A percentile compares a stretch with the other conserved stretches of the same genome.
phyloP scores from a whole-genome alignment of 371 early-diverging fungal species.

The Syncephalastrum contaminatum region DNA sequence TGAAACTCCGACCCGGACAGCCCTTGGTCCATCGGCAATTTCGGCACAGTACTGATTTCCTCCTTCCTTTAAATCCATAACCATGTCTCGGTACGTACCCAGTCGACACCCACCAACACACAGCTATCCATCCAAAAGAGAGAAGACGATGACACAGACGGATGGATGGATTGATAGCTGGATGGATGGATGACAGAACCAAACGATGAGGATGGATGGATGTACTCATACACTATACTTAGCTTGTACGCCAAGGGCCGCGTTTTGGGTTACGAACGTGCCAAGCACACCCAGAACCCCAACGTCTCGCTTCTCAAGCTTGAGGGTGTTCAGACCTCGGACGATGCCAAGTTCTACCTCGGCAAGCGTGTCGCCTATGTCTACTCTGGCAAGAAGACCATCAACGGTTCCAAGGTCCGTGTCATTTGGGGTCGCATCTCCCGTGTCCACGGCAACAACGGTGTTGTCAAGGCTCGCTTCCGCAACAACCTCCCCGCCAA shows the following conservation, averaged over 20 bases:
- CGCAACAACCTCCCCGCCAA: slow-evolving; percentile 94
- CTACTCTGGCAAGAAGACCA: slow-evolving; percentile 86
- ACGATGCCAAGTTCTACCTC: slow-evolving; percentile 88
- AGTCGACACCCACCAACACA: no score
- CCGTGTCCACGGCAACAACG: slow-evolving; percentile 94
- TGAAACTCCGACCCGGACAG: no score
- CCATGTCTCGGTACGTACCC: no score
- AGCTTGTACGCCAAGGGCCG: slow-evolving; percentile 98
- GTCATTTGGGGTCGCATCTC: slow-evolving; percentile 97
- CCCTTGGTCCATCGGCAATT: no score
- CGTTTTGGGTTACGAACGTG: slow-evolving; percentile 92
- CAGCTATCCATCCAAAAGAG: not conserved
- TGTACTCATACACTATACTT: slow-evolving; percentile 15
- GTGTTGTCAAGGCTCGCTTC: slow-evolving; percentile 97
- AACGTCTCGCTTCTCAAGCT: slow-evolving; percentile 90
- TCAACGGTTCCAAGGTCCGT: slow-evolving; percentile 91
- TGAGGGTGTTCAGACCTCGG: slow-evolving; percentile 88
- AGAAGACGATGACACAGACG: not conserved
- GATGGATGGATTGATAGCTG: slow-evolving; percentile 11
- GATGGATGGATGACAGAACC: slow-evolving; percentile 9
- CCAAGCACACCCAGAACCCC: slow-evolving; percentile 89
- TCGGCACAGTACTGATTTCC: no score
- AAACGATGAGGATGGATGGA: slow-evolving; percentile 11
- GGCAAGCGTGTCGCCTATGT: slow-evolving; percentile 85
- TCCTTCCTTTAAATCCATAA: no score